Percentiles rank a stretch among this genome's conserved stretches.
Conservation (phyloP, 768 basidiomycete species). For the Auriculariales sp. region DNA sequence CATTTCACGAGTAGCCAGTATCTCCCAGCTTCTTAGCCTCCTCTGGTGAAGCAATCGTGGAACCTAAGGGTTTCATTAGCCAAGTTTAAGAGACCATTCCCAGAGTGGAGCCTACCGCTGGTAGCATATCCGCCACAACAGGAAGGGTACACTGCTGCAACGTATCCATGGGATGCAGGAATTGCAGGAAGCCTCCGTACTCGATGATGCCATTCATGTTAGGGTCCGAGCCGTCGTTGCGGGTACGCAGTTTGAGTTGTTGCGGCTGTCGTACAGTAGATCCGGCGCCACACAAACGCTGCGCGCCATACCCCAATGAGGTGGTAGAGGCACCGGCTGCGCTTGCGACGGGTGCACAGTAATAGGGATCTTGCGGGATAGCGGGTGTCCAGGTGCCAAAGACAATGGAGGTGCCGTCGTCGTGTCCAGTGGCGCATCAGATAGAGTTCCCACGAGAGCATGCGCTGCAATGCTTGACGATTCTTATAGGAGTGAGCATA, state of each 20-base stretch:
- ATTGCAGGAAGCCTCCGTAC: neutral
- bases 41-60: too few relatives aligned
- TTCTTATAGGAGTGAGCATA: too few relatives aligned
- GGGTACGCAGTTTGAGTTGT: neutral
- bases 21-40: too few relatives aligned
- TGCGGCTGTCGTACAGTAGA: neutral
- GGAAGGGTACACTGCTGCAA: neutral
- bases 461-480: conserved; percentile 34
- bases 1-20: too few relatives aligned
- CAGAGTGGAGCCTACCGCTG: too few relatives aligned
- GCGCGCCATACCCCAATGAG: neutral
- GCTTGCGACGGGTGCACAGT: neutral
- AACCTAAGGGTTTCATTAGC: too few relatives aligned
- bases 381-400: neutral
- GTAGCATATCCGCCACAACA: neutral
- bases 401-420: neutral
- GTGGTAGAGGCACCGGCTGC: neutral
- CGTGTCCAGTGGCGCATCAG: neutral
- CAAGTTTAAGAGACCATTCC: too few relatives aligned
- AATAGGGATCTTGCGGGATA: neutral
- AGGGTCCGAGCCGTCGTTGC: neutral
- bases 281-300: neutral
- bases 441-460: conserved; percentile 38
- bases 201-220: neutral
- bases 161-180: neutral